Evolutionary conservation across 2,329 filamentous ascomycete species (phyloP), one percentile per base, ranked within the genome.

Genomic region (Pleoardoris graminearum): DNA sequence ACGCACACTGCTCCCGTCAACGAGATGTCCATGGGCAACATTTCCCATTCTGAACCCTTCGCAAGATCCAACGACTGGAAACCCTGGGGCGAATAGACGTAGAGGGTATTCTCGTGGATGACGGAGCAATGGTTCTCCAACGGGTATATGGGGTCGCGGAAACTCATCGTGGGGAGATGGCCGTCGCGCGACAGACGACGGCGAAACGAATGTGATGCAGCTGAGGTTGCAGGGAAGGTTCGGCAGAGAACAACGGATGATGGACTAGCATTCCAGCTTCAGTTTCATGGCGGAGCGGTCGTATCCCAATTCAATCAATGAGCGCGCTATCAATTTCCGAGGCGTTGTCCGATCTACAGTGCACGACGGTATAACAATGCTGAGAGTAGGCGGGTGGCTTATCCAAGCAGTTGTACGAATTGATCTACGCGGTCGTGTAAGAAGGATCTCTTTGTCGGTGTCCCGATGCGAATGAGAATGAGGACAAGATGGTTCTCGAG

Each of bases 1-100:
- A 96, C 88, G 73, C 93, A 97, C 6, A 85, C 84, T 35, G 83
- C 90, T 39, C 89, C 90, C 1, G 83, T 85, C 19, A 96, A 89
- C 16, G 85, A 77, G 55, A 86, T 81, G 43, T 90, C 90, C 69
- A 81, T 81, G 0, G 80, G 66, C 60, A 94, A 72, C 60, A 79
- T 70, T 58, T 82, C 77, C 93, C 93, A 97, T 75, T 84, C 75
- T 43, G 85, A 88, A 45, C 88, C 88, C 59, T 85, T 74, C 57
- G 82, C 75, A 58, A 97, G 76, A 11, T 80, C 74, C 59, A 97
- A 75, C 7, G 88, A 88, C 70, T 91, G 84, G 64, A 97, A 92
- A 23, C 85, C 89, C 41, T 83, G 76, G 7, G 85, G 76, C 5
- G 90, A 90, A 72, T 90, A 96, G 39, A 89, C 86, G 77, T 95